Evolutionary conservation across 331 rosid genomes (phyloP).

Genomic region (Prunus yedoensis): DNA sequence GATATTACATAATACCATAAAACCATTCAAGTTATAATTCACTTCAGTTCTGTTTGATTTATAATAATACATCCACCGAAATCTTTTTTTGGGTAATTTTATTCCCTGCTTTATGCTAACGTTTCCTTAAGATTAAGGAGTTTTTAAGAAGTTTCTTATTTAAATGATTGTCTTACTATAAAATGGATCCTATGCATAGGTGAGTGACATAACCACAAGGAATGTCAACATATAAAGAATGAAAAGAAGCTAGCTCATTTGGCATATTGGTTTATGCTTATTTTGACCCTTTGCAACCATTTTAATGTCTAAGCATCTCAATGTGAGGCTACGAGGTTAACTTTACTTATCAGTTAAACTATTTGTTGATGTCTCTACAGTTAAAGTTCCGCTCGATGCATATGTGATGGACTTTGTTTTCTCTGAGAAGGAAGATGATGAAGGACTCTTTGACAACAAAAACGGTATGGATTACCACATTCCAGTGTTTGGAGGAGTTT

Average conservation of each 20-base stretch:
- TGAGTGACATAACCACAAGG: neutral
- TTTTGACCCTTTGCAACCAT: neutral
- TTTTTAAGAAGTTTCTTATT: neutral
- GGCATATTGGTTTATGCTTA: neutral
- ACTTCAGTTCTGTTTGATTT: neutral
- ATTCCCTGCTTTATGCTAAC: neutral
- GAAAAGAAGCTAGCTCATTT: neutral
- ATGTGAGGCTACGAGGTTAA: neutral
- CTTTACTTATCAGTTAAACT: neutral
- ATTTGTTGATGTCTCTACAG: constrained; percentile 40
- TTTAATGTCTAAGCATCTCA: neutral
- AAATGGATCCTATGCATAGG: neutral
- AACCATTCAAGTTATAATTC: neutral
- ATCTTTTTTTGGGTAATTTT: neutral
- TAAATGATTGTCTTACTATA: neutral
- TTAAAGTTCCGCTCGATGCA: constrained; percentile 76
- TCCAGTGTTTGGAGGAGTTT: constrained; percentile 61
- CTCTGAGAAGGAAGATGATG: constrained; percentile 78
- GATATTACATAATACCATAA: too few species aligned
- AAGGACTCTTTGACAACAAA: constrained; percentile 73
- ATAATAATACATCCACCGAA: neutral
- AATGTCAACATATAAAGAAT: neutral
- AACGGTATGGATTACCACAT: constrained; percentile 73
- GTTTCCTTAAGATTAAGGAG: neutral
- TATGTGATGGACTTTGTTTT: constrained; percentile 92